Evolutionary conservation across 495 filamentous ascomycete genomes (phyloP).

Genomic region (Xylaria bambusicola): DNA sequence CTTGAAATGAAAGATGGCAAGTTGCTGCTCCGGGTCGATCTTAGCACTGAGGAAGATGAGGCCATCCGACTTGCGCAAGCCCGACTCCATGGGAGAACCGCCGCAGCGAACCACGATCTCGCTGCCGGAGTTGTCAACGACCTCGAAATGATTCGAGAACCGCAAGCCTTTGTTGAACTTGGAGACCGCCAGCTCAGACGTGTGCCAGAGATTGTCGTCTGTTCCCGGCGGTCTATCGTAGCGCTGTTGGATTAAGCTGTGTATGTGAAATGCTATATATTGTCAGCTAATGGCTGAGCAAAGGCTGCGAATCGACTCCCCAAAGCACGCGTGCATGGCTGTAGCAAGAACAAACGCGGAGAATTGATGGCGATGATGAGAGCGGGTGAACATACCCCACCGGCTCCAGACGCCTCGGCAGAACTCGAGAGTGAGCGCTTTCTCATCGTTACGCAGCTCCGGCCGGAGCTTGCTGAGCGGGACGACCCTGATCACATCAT

Average conservation of each 20-base stretch:
- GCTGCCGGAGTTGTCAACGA: constrained; percentile 63
- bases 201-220: constrained; percentile 63
- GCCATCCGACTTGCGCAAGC: constrained; percentile 63
- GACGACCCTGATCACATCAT: constrained; percentile 63
- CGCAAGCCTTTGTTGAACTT: constrained; percentile 63
- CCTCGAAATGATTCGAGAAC: constrained; percentile 78
- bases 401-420: constrained; percentile 69
- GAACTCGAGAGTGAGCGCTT: constrained; percentile 61
- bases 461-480: constrained; percentile 65
- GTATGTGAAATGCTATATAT: constrained; percentile 59
- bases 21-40: constrained; percentile 58
- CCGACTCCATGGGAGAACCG: constrained; percentile 60
- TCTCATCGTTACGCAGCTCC: constrained; percentile 61
- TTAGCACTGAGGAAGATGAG: constrained; percentile 68
- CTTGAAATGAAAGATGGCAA: constrained; percentile 68
- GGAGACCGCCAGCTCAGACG: constrained; percentile 51
- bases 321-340: too few species aligned
- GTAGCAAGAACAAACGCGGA: not conserved
- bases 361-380: not conserved
- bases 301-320: not conserved
- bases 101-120: constrained; percentile 67
- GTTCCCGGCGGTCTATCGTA: constrained; percentile 66
- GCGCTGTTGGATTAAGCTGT: constrained; percentile 60
- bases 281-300: not conserved
- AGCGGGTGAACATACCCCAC: constrained; percentile 52